Percentiles rank a stretch among this genome's conserved stretches.
phyloP scores from a whole-genome alignment of 2,329 filamentous ascomycete genomes.

The Trichoderma simmonsii region DNA sequence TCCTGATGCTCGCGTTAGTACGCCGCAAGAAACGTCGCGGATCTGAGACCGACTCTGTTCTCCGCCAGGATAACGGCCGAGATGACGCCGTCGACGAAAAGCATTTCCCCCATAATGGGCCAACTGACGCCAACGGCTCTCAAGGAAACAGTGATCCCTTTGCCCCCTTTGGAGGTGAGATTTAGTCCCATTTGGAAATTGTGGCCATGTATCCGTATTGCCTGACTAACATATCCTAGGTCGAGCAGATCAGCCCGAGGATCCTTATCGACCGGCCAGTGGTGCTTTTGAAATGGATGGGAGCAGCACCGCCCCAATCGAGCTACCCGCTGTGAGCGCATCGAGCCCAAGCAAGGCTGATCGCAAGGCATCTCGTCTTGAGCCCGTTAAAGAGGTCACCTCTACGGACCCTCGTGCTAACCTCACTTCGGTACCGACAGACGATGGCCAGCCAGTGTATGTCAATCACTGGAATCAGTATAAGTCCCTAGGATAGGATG shows the following conservation, averaged over 20 bases:
- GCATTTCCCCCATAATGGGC: conserved; percentile 25
- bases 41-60: conserved; percentile 4
- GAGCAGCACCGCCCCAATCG: conserved; percentile 30
- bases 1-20: conserved; percentile 23
- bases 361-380: neutral
- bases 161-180: conserved; percentile 45
- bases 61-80: conserved; percentile 18
- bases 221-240: conserved; percentile 26
- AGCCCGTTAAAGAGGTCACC: conserved; percentile 20
- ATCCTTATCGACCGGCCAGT: conserved; percentile 27
- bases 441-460: conserved; percentile 30
- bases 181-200: neutral
- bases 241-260: conserved; percentile 32
- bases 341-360: conserved; percentile 2
- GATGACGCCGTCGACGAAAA: conserved; percentile 29
- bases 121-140: conserved; percentile 28
- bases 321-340: conserved; percentile 32
- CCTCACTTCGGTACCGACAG: conserved; percentile 32
- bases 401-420: conserved; percentile 34
- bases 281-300: conserved; percentile 40
- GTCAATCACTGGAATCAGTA: conserved; percentile 40
- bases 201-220: neutral
- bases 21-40: conserved; percentile 24
- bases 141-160: conserved; percentile 37
- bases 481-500: neutral